A percentile compares a stretch with the other conserved stretches of the same genome.
Evolutionary conservation across 1,284 basidiomycete genomes (phyloP).

Genomic region (Heliocybe sulcata): DNA sequence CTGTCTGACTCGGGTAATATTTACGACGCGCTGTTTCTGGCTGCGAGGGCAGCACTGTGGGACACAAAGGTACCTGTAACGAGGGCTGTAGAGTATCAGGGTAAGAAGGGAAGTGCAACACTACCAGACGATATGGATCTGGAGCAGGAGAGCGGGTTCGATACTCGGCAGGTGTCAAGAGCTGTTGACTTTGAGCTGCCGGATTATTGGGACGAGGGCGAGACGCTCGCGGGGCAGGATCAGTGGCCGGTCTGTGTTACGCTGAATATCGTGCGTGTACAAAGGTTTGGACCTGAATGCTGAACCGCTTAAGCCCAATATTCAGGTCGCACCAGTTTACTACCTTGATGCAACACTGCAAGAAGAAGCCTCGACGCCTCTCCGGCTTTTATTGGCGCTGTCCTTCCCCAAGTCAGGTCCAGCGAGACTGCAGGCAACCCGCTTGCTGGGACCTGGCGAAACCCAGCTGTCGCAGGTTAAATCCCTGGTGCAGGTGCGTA

Average conservation of each 20-base stretch:
- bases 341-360: conserved; percentile 62
- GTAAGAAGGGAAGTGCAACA: conserved; percentile 14
- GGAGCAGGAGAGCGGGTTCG: conserved; percentile 40
- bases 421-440: conserved; percentile 47
- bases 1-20: conserved; percentile 68
- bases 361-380: conserved; percentile 55
- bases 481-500: conserved; percentile 45
- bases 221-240: conserved; percentile 47
- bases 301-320: background rate
- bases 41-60: conserved; percentile 67
- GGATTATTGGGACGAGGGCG: conserved; percentile 82
- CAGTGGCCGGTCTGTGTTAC: conserved; percentile 71
- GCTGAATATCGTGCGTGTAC: conserved; percentile 57
- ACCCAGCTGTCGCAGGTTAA: conserved; percentile 37
- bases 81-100: conserved; percentile 50
- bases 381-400: conserved; percentile 52
- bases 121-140: conserved; percentile 41
- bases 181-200: conserved; percentile 75
- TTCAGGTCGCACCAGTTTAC: conserved; percentile 44
- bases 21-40: conserved; percentile 71
- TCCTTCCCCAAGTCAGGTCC: conserved; percentile 37
- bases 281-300: conserved; percentile 1
- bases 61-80: conserved; percentile 76
- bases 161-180: conserved; percentile 38
- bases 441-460: conserved; percentile 54